Base-by-base conservation (phyloP, 257 asterid genomes). In the Solanum pennellii region DNA sequence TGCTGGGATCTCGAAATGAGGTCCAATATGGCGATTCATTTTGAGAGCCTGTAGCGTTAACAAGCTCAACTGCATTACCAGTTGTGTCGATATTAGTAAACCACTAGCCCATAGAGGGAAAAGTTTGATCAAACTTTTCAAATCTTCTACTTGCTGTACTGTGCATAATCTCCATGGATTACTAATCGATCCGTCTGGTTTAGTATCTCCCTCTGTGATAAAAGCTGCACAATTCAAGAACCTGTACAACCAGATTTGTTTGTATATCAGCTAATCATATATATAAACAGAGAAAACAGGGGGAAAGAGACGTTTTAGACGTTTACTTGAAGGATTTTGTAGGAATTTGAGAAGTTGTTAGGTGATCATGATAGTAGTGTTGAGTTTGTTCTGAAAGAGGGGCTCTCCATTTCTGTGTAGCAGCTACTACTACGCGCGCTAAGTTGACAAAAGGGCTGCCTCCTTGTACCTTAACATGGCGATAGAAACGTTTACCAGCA, bases 31-130 rank as follows among this genome's bases (percentile, higher is more conserved):
- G 5, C 97, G 95, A 76, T 95, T 93, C 97, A 92, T 95, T 89
- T 92, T 87, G 23, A 95, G 88, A 12, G 98, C 98, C 73, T 95
- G 96, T 89, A 95, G 84, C 6, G 91, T 69, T 16, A 93, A 35
- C 80, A 95, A 4, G 80, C 97, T 93, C 3, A 88, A 47, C 27
- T 93, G 97, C 85, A 95, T 88, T 85, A 92, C 97, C 10, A 94
- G 75, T 9, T 96, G 98, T n/a, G 88, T 93, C 90, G 94, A 89
- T 41, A 95, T 83, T 82, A 93, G 91, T 42, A 95, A 31, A 5
- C 98, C 96, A 21, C 94, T 93, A 0, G 96, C 91, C 98, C 98
- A 94, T 7, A 94, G 87, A 0, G 98, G 97, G 13, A 93, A 86
- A 56, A 95, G 90, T 83, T 89, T 94, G 41, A 93, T 89, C 15